Evolutionary conservation across 192 early-diverging fungal genomes (phyloP).

Genomic region (Pecoramyces ruminantium): DNA sequence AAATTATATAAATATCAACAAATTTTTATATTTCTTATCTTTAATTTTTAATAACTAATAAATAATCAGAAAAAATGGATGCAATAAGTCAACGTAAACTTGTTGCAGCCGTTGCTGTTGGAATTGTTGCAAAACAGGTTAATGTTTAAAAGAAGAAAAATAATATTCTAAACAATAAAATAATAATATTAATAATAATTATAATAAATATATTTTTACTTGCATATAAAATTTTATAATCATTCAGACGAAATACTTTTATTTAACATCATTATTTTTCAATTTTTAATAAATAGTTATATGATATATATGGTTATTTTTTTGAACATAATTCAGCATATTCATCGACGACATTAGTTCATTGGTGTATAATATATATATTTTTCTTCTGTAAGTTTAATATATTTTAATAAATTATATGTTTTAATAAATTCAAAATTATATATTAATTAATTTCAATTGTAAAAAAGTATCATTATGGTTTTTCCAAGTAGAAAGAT

Average conservation of each 20-base stretch:
- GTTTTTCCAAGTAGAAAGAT: not conserved
- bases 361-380: not conserved
- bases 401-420: not conserved
- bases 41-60: too few relatives aligned
- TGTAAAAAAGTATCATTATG: not conserved
- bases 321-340: not conserved
- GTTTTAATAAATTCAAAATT: too few relatives aligned
- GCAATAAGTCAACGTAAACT: not conserved
- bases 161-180: too few relatives aligned
- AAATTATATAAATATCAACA: too few relatives aligned
- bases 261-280: too few relatives aligned
- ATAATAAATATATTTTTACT: too few relatives aligned
- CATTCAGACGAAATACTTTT: too few relatives aligned
- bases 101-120: not conserved
- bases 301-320: not conserved
- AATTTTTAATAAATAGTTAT: not conserved
- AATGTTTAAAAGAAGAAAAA: not conserved
- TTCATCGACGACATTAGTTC: not conserved
- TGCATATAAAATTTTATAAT: too few relatives aligned
- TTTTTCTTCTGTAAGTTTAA: not conserved
- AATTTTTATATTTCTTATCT: too few relatives aligned
- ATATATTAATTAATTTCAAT: not conserved
- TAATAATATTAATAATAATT: too few relatives aligned
- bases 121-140: not conserved
- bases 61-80: not conserved